A percentile compares a stretch with the other conserved stretches of the same genome.
Conservation (phyloP, 106 monocot genomes). For the Dendrobium officinale region DNA sequence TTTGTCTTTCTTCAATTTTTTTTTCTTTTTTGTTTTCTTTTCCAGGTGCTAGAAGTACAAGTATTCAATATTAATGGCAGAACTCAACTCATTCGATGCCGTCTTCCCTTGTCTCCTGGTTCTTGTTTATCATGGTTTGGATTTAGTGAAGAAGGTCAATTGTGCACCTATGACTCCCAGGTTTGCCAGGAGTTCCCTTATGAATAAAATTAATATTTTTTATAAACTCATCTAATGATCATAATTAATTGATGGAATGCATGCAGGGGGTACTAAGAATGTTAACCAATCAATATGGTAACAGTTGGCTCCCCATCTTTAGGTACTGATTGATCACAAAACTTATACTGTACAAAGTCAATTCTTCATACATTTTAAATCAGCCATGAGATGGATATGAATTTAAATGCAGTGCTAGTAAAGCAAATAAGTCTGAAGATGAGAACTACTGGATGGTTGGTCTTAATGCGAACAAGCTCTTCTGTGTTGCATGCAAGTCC, state of each 20-base stretch:
- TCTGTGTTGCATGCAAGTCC: constrained; percentile 80
- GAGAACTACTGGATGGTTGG: constrained; percentile 92
- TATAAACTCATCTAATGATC: constrained; percentile 3
- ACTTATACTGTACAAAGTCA: neutral
- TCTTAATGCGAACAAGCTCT: constrained; percentile 66
- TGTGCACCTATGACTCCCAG: constrained; percentile 81
- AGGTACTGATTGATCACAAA: constrained; percentile 30
- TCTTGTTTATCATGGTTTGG: constrained; percentile 88
- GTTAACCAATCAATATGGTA: constrained; percentile 58
- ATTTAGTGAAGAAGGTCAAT: constrained; percentile 88
- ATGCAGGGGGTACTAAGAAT: constrained; percentile 74
- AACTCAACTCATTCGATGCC: constrained; percentile 43
- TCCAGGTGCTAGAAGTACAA: constrained; percentile 72
- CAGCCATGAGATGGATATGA: neutral
- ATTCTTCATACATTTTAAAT: neutral
- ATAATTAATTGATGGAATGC: constrained; percentile 8
- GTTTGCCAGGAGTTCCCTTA: constrained; percentile 20
- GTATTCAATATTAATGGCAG: constrained; percentile 56
- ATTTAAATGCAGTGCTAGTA: constrained; percentile 47
- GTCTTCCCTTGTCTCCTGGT: constrained; percentile 61
- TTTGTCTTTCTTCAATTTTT: neutral
- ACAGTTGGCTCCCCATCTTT: constrained; percentile 92
- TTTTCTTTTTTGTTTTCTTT: constrained; percentile 7
- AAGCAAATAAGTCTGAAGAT: constrained; percentile 75
- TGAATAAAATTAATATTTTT: neutral